Evolutionary conservation across 768 basidiomycete species (phyloP).

Genomic region (Rhizopogon sp.): DNA sequence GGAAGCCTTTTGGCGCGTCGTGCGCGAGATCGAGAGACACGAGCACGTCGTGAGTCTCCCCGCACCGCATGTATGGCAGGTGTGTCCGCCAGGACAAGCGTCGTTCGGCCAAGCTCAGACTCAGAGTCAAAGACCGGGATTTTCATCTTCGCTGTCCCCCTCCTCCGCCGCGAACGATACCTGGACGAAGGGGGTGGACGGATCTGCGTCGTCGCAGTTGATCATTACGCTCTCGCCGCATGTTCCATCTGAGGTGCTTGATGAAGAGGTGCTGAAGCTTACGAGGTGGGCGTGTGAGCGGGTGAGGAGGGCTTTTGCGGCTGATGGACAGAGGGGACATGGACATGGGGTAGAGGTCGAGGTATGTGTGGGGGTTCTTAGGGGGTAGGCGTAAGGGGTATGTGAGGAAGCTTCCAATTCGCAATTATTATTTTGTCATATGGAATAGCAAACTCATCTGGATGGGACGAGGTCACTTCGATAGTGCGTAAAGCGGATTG

Average conservation of each 20-base stretch:
- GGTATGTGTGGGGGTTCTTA: conserved; percentile 71
- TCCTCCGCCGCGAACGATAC: background rate
- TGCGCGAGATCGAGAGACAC: conserved; percentile 87
- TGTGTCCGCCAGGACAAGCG: conserved; percentile 41
- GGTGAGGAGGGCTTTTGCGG: conserved; percentile 48
- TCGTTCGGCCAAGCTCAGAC: conserved; percentile 6
- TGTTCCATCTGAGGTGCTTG: conserved; percentile 59
- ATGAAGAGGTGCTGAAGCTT: conserved; percentile 65
- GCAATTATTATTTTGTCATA: too few relatives aligned
- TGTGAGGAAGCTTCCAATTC: background rate
- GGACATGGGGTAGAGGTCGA: conserved; percentile 42
- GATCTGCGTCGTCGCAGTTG: conserved; percentile 34
- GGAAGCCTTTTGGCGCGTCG: conserved; percentile 73
- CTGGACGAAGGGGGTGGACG: background rate
- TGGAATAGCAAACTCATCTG: too few relatives aligned
- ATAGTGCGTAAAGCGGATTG: too few relatives aligned
- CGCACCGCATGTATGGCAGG: conserved; percentile 87
- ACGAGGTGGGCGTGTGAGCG: conserved; percentile 77
- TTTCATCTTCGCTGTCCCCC: conserved; percentile 1
- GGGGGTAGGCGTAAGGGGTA: conserved; percentile 32
- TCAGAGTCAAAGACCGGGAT: background rate
- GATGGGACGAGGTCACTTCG: background rate
- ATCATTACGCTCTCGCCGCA: conserved; percentile 81
- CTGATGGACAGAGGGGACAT: conserved; percentile 22
- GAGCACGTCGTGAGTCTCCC: conserved; percentile 79